phyloP scores from a whole-genome alignment of 768 basidiomycete genomes.

The Pleurotus platypus region DNA sequence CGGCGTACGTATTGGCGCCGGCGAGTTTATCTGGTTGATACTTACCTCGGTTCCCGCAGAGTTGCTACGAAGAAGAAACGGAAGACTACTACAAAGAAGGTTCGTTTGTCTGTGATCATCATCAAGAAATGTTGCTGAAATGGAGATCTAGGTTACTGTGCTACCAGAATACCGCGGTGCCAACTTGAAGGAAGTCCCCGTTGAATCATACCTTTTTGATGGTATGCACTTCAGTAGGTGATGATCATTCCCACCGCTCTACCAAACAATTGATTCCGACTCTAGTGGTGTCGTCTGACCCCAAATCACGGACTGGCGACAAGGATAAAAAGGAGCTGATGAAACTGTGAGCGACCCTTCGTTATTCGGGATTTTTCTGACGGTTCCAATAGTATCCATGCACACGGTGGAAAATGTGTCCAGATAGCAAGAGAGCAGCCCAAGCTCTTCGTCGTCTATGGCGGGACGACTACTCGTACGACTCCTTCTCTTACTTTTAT shows the following conservation, averaged over 20 bases:
- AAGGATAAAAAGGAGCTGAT: slow-evolving; percentile 67
- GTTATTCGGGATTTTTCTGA: not conserved
- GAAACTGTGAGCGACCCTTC: slow-evolving; percentile 47
- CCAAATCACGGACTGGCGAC: slow-evolving; percentile 62
- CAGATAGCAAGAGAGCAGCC: slow-evolving; percentile 58
- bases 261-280: not conserved
- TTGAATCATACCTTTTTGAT: slow-evolving; percentile 65
- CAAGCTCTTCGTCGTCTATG: slow-evolving; percentile 60
- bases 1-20: slow-evolving; percentile 32
- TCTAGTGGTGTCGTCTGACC: slow-evolving; percentile 75
- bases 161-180: slow-evolving; percentile 66
- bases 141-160: slow-evolving; percentile 41
- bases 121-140: not conserved
- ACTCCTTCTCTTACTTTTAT: not conserved
- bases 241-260: not conserved
- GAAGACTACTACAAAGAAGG: slow-evolving; percentile 52
- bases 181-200: slow-evolving; percentile 54
- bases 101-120: slow-evolving; percentile 13
- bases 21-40: not conserved
- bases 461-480: slow-evolving; percentile 67
- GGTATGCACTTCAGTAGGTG: slow-evolving; percentile 77
- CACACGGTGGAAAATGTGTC: slow-evolving; percentile 63
- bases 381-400: slow-evolving; percentile 51
- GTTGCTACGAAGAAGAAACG: slow-evolving; percentile 49
- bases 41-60: slow-evolving; percentile 19